These are phyloP conservation scores for Aureobasidium pullulans DNA, from an alignment of 2,329 filamentous ascomycete genomes.

Conservation along the genomic window DNA sequence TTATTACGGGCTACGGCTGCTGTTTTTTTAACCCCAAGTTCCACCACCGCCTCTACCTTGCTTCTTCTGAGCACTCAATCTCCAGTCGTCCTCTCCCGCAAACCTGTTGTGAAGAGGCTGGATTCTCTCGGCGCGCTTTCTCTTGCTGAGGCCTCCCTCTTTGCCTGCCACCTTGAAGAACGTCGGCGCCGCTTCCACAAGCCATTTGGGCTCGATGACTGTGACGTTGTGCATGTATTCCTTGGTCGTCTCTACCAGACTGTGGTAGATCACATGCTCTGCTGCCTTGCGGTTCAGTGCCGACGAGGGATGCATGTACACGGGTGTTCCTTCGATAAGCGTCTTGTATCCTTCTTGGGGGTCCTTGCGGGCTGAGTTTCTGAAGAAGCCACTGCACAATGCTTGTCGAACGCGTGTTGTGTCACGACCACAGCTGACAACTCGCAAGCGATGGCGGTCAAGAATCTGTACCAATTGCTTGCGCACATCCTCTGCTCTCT, in stretches of 20 bases:
- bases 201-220: slow-evolving; percentile 84
- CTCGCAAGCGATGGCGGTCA: slow-evolving; percentile 75
- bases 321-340: slow-evolving; percentile 85
- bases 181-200: slow-evolving; percentile 93
- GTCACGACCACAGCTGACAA: slow-evolving; percentile 79
- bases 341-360: slow-evolving; percentile 97
- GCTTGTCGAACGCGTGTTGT: slow-evolving; percentile 83
- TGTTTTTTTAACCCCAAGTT: slow-evolving; percentile 66
- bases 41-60: slow-evolving; percentile 82
- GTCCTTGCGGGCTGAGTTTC: slow-evolving; percentile 89
- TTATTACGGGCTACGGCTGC: no score
- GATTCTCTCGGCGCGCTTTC: slow-evolving; percentile 90
- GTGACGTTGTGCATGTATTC: slow-evolving; percentile 98
- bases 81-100: slow-evolving; percentile 89
- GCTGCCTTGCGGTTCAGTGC: slow-evolving; percentile 92
- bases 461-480: slow-evolving; percentile 91
- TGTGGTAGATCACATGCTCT: slow-evolving; percentile 93
- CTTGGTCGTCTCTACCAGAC: slow-evolving; percentile 83
- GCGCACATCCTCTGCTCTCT: slow-evolving; percentile 82
- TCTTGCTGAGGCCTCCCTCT: slow-evolving; percentile 70
- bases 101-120: slow-evolving; percentile 93
- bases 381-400: slow-evolving; percentile 89
- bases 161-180: slow-evolving; percentile 97
- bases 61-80: slow-evolving; percentile 77
- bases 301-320: slow-evolving; percentile 87